A percentile compares a stretch with the other conserved stretches of the same genome.
These are phyloP conservation scores for Sugiyamaella pinicola DNA, from an alignment of 1,139 yeast genomes.

Conservation along the genomic window DNA sequence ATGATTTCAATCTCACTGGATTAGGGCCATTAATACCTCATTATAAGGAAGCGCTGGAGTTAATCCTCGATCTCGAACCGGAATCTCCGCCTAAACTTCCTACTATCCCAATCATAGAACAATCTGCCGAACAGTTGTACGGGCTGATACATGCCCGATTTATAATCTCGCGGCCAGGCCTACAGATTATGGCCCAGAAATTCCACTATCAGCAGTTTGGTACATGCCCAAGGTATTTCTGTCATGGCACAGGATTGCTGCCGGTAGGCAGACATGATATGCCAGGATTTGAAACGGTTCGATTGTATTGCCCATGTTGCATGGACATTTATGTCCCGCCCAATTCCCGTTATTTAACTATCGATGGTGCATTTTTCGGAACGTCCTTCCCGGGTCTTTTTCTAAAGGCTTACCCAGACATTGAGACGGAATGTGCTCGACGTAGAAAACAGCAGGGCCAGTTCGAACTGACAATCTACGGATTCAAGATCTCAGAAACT, in stretches of 20 bases:
- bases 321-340: conserved; percentile 87
- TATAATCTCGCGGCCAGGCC: conserved; percentile 85
- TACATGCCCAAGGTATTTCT: conserved; percentile 83
- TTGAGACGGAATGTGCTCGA: conserved; percentile 55
- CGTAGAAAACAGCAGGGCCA: conserved; percentile 57
- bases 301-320: conserved; percentile 93
- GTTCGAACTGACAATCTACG: conserved; percentile 80
- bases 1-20: conserved; percentile 94
- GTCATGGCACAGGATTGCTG: conserved; percentile 88
- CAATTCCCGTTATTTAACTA: conserved; percentile 77
- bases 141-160: conserved; percentile 94
- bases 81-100: conserved; percentile 61
- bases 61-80: conserved; percentile 86
- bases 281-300: conserved; percentile 88
- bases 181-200: conserved; percentile 94
- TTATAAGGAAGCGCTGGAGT: conserved; percentile 87
- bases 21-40: conserved; percentile 82
- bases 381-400: conserved; percentile 93
- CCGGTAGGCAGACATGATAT: conserved; percentile 93
- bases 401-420: conserved; percentile 85
- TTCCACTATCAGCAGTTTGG: conserved; percentile 91
- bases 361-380: conserved; percentile 97
- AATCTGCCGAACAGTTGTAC: conserved; percentile 86
- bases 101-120: conserved; percentile 75
- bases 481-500: conserved; percentile 76